Percentiles rank a stretch among this genome's conserved stretches.
Conservation (phyloP, 345 rosid species). For the Citrus inodora region DNA sequence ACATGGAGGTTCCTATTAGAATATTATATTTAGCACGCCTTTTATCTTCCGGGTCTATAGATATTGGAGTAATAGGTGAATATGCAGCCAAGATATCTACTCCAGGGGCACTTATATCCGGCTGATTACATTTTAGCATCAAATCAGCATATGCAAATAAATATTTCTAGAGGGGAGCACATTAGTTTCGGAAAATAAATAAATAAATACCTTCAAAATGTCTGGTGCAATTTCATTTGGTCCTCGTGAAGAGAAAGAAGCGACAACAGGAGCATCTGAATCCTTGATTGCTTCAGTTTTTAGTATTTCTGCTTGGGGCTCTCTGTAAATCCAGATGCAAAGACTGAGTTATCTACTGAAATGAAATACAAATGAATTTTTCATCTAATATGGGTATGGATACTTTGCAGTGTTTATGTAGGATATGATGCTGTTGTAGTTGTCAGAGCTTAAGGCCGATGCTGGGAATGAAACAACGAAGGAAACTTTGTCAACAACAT, state of each 20-base stretch:
- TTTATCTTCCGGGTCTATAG: slow-evolving; percentile 7
- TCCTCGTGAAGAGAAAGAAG: slow-evolving; percentile 41
- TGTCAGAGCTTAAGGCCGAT: neutral
- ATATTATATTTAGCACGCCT: slow-evolving; percentile 30
- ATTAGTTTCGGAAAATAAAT: neutral
- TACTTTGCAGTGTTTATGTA: slow-evolving; percentile 35
- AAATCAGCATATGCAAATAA: neutral
- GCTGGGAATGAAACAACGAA: slow-evolving; percentile 27
- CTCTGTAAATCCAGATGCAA: neutral
- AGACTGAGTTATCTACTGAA: neutral
- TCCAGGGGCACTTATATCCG: slow-evolving; percentile 50
- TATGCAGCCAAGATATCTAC: slow-evolving; percentile 42
- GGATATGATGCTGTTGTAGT: slow-evolving; percentile 16
- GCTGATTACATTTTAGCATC: slow-evolving; percentile 24
- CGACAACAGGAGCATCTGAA: slow-evolving; percentile 30
- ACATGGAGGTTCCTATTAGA: slow-evolving; percentile 54
- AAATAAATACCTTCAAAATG: slow-evolving; percentile 17
- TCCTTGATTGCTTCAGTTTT: slow-evolving; percentile 26
- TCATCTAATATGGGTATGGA: neutral
- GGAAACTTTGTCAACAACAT: neutral
- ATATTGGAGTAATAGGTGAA: slow-evolving; percentile 22
- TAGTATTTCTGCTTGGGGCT: slow-evolving; percentile 18
- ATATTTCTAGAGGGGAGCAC: neutral
- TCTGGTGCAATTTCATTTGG: slow-evolving; percentile 26
- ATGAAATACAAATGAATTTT: neutral